Conservation (phyloP, 345 rosid genomes). For the Euphorbia tirucalli region DNA sequence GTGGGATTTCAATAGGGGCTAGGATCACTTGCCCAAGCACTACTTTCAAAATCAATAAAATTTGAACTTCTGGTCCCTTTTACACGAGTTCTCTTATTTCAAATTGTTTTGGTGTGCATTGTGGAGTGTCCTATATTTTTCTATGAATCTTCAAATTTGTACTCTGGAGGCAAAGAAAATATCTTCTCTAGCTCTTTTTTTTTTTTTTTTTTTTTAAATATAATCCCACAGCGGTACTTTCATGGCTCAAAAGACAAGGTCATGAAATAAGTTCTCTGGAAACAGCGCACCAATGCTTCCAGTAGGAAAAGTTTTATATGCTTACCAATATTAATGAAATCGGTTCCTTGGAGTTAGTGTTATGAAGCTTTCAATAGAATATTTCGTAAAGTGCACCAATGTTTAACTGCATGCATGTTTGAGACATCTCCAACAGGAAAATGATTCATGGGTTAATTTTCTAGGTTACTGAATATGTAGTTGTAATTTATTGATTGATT, state of each 20-base stretch:
- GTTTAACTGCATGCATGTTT: background rate
- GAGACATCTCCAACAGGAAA: background rate
- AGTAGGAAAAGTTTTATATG: too few species aligned
- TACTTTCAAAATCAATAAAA: background rate
- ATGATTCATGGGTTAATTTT: background rate
- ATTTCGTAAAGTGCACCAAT: background rate
- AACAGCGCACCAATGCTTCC: too few species aligned
- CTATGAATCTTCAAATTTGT: conserved; percentile 1
- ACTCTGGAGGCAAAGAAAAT: background rate
- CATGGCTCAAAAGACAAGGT: background rate
- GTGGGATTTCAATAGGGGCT: background rate
- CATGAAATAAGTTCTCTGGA: background rate
- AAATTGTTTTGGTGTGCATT: background rate
- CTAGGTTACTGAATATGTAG: background rate
- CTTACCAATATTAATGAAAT: background rate
- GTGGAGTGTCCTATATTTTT: background rate
- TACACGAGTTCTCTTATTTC: background rate
- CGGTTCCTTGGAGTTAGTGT: background rate
- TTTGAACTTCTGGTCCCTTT: background rate
- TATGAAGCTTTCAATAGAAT: background rate
- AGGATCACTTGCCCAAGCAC: background rate
- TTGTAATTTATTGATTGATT: background rate
- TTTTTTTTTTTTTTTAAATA: background rate
- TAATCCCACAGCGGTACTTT: background rate
- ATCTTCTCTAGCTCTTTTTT: background rate